Percentiles rank a stretch among this genome's conserved stretches.
Evolutionary conservation across 208 protist genomes (phyloP).

Genomic region (Wallacemonas sp.): DNA sequence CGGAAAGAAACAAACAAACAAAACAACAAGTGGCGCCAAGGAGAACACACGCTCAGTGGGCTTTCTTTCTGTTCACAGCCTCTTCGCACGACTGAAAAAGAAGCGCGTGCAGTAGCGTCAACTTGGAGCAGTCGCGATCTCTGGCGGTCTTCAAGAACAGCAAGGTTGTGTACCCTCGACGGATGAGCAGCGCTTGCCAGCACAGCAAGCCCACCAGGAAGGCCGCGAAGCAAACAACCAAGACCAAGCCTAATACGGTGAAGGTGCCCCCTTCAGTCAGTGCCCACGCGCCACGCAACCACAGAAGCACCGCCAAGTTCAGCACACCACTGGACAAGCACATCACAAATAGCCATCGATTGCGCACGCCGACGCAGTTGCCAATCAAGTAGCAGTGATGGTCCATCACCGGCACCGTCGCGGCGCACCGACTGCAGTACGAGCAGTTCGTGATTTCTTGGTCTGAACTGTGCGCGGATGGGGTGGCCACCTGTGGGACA

Average conservation of each 20-base stretch:
- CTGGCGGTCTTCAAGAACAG: constrained; percentile 21
- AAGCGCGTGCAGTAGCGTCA: background rate
- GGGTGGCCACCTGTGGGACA: constrained; percentile 22
- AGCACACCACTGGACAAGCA: constrained; percentile 27
- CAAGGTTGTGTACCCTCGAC: constrained; percentile 28
- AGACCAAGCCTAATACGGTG: constrained; percentile 29
- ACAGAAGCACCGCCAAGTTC: constrained; percentile 53
- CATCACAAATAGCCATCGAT: constrained; percentile 31
- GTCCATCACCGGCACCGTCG: constrained; percentile 38
- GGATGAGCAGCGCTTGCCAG: constrained; percentile 29
- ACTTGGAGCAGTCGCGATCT: background rate
- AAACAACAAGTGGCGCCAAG: background rate
- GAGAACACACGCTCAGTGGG: too few species aligned
- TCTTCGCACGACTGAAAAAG: background rate
- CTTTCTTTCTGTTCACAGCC: background rate
- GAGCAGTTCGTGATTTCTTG: background rate
- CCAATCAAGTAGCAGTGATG: constrained; percentile 70
- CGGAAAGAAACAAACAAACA: constrained; percentile 11
- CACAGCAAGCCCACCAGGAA: constrained; percentile 24
- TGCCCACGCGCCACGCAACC: constrained; percentile 35
- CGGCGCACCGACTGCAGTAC: constrained; percentile 39
- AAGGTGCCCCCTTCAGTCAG: constrained; percentile 17
- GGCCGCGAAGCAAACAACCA: constrained; percentile 28
- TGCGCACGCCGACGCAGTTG: constrained; percentile 55
- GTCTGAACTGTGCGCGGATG: background rate